Conservation (phyloP, 1,284 basidiomycete species). For the Puccinia novopanici region DNA sequence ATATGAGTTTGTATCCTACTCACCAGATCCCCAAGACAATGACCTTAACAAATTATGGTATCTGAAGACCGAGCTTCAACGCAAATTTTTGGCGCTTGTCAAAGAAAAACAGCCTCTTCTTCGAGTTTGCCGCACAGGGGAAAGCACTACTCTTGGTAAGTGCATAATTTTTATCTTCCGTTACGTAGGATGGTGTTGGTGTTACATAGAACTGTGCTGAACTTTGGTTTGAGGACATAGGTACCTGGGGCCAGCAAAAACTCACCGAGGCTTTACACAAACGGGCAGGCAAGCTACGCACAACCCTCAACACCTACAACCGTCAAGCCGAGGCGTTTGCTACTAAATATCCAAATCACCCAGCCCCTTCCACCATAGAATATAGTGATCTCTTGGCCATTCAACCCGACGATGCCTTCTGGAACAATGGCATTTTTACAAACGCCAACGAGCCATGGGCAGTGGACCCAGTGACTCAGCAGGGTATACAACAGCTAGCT, state of each 20-base stretch:
- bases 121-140: neutral
- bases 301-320: neutral
- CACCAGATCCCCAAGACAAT: neutral
- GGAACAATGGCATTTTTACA: conserved; percentile 24
- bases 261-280: neutral
- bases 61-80: neutral
- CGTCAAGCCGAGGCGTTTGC: neutral
- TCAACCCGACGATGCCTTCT: conserved; percentile 10
- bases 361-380: neutral
- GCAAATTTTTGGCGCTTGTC: neutral
- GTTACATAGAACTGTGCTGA: too few relatives aligned
- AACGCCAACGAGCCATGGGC: conserved; percentile 22
- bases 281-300: neutral
- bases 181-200: too few relatives aligned
- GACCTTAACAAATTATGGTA: neutral
- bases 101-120: neutral
- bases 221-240: neutral
- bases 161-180: too few relatives aligned
- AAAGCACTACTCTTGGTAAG: conserved; percentile 3
- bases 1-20: too few relatives aligned
- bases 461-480: conserved; percentile 3
- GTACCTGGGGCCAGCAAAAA: neutral
- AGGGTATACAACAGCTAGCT: neutral
- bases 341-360: neutral
- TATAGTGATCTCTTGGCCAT: neutral